These are phyloP conservation scores for Cyberlindnera meyerae DNA, from an alignment of 805 yeast species.

Conservation along the genomic window DNA sequence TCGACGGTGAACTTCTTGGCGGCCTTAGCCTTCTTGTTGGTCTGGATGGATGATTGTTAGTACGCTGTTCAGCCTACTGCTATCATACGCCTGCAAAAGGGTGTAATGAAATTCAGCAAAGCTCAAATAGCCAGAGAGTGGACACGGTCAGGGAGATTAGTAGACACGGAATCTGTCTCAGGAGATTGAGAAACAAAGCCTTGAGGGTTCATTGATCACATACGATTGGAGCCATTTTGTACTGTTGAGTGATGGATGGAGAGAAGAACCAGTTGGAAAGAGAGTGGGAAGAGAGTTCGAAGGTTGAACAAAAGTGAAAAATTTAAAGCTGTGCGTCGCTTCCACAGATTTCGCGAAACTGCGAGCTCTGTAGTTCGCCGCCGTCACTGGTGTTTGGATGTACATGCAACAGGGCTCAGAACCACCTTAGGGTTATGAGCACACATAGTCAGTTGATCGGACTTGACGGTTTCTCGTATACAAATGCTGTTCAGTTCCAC, in stretches of 20 bases:
- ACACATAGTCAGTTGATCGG: too few species aligned
- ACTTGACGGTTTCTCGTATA: neutral
- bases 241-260: neutral
- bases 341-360: too few species aligned
- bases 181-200: constrained; percentile 1
- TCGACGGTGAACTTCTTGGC: constrained; percentile 92
- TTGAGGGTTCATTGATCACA: constrained; percentile 34
- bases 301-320: constrained; percentile 6
- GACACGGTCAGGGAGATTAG: neutral
- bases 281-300: too few species aligned
- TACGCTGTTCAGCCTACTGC: constrained; percentile 84
- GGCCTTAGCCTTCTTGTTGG: constrained; percentile 75
- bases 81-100: constrained; percentile 25
- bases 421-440: too few species aligned
- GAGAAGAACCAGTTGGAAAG: too few species aligned
- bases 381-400: too few species aligned
- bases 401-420: too few species aligned
- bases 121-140: constrained; percentile 13
- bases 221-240: constrained; percentile 88
- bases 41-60: constrained; percentile 43
- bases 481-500: too few species aligned
- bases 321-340: constrained; percentile 1
- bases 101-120: constrained; percentile 33
- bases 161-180: neutral
- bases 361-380: too few species aligned